Base-by-base conservation (phyloP, 441 rosid genomes). In the Eutrema salsugineum region DNA sequence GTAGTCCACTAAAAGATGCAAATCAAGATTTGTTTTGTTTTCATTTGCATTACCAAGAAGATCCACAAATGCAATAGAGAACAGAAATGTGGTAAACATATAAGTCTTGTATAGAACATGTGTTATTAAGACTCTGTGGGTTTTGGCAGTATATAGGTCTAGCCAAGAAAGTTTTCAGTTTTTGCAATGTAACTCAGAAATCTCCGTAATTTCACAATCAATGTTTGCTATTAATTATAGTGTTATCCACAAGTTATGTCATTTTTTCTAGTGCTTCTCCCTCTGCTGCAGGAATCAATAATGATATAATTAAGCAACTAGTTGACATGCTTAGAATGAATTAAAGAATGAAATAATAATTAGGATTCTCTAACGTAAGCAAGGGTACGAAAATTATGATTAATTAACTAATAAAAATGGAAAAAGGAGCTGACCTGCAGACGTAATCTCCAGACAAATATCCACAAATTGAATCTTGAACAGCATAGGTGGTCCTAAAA, bases 301-400 rank as follows among this genome's bases (percentile, higher is more conserved):
- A 76, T 43, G 43, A 27, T 56, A 70, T 66, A 57, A 42, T 36
- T 53, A 63, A 70, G 68, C 72, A 62, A 68, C 57, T 54, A 75
- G 44, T 53, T 66, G 75, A 60, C 81, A 76, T 33, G 46, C 80
- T 40, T 63, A 46, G 46, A 60, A 66, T 68, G 63, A 62, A 65
- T 30, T 50, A 50, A 73, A 69, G 17, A 71, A 77, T 44, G 50
- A 57, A 72, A 77, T 30, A 56, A 60, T 60, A 57, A 43, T 61
- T 50, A 68, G 44, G 78, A 63, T 54, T 75, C 63, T 35, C 66
- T 74, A 71, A 75, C 75, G 79, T 76, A 76, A 63, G 79, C 75
- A 76, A 68, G 47, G 44, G 54, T 30, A 69, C 50, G 59, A 75
- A 75, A 75, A 75, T 68, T 75, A 63, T 36, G 75, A 46, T 66